Evolutionary conservation across 768 basidiomycete genomes (phyloP).

Genomic region (Hericium coralloides): DNA sequence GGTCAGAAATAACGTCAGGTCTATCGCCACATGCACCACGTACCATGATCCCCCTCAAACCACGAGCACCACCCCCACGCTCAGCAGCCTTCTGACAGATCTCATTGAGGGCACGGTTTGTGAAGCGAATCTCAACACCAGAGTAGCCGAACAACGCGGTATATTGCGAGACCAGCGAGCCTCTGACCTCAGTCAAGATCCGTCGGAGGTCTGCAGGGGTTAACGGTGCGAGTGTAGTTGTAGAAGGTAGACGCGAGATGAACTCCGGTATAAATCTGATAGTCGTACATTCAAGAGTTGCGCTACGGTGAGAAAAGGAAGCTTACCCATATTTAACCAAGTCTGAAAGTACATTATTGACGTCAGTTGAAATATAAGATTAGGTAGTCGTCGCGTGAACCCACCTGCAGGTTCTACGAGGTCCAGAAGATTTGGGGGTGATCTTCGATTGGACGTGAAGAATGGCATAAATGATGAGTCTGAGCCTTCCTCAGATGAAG

Average conservation of each 20-base stretch:
- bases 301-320: neutral
- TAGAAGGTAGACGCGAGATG: slow-evolving; percentile 85
- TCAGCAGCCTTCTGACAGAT: slow-evolving; percentile 73
- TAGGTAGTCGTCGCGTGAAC: slow-evolving; percentile 5
- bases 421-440: slow-evolving; percentile 48
- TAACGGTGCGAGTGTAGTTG: slow-evolving; percentile 75
- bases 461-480: slow-evolving; percentile 44
- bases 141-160: slow-evolving; percentile 75
- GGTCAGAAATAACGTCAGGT: neutral
- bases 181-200: slow-evolving; percentile 89
- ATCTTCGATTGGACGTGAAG: slow-evolving; percentile 66
- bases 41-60: slow-evolving; percentile 84
- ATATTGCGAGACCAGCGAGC: slow-evolving; percentile 87
- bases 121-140: slow-evolving; percentile 82
- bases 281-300: neutral
- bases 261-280: slow-evolving; percentile 90
- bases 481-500: slow-evolving; percentile 29
- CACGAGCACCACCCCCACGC: slow-evolving; percentile 85
- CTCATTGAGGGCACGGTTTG: slow-evolving; percentile 67
- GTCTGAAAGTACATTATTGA: slow-evolving; percentile 35
- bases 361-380: slow-evolving; percentile 8
- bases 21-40: neutral
- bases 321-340: slow-evolving; percentile 74
- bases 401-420: slow-evolving; percentile 63
- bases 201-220: slow-evolving; percentile 75